A percentile compares a stretch with the other conserved stretches of the same genome.
Evolutionary conservation across 1,284 basidiomycete species (phyloP).

Genomic region (Xerocomus amazonicus): DNA sequence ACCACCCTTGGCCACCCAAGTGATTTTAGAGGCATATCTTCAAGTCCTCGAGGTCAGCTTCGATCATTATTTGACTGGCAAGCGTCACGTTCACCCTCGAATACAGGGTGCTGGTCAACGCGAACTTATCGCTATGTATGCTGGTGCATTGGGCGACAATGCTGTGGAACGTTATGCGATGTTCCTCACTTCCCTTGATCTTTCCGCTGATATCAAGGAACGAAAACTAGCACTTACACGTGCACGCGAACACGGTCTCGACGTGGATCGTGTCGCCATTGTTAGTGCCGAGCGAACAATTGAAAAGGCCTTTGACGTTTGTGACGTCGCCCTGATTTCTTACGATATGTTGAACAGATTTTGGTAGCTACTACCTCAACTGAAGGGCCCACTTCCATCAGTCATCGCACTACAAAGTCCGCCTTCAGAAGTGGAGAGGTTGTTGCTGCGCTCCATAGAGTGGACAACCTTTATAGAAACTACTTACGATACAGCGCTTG

Average conservation of each 20-base stretch:
- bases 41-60: constrained; percentile 73
- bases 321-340: constrained; percentile 21
- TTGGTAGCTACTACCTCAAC: constrained; percentile 47
- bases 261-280: constrained; percentile 78
- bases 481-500: constrained; percentile 76
- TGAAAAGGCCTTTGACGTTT: constrained; percentile 66
- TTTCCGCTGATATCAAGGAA: constrained; percentile 64
- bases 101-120: constrained; percentile 71
- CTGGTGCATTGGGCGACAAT: constrained; percentile 85
- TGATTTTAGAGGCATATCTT: constrained; percentile 87
- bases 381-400: constrained; percentile 60
- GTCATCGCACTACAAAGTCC: constrained; percentile 50
- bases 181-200: constrained; percentile 83
- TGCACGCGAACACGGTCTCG: constrained; percentile 81
- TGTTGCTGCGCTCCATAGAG: constrained; percentile 85
- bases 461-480: constrained; percentile 84
- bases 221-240: constrained; percentile 72
- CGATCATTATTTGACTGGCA: neutral
- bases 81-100: neutral
- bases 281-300: constrained; percentile 80
- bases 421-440: constrained; percentile 55
- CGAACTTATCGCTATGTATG: constrained; percentile 90
- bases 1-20: constrained; percentile 72
- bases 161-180: constrained; percentile 91
- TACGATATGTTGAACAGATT: constrained; percentile 5